phyloP scores from a whole-genome alignment of 148 eudicot species.

The Linanthus parryae region DNA sequence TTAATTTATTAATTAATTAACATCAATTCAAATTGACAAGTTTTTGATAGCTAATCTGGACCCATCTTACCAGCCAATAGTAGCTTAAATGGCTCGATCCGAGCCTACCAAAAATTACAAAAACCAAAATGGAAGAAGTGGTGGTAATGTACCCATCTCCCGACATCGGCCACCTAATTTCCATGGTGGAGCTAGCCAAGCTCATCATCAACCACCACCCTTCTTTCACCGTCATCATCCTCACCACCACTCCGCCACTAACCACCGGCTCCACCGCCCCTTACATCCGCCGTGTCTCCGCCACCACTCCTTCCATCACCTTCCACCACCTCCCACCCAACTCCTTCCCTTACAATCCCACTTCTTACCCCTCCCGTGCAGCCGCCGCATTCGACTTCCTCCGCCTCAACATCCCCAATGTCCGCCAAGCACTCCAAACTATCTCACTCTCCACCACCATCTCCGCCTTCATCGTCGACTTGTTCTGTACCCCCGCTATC shows the following conservation, averaged over 20 bases:
- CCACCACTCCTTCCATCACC: slow-evolving; percentile 23
- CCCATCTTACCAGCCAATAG: too few species aligned
- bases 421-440: slow-evolving; percentile 8
- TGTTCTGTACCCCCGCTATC: slow-evolving; percentile 23
- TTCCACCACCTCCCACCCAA: slow-evolving; percentile 25
- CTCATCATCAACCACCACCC: slow-evolving; percentile 21
- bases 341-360: slow-evolving; percentile 6
- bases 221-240: slow-evolving; percentile 16
- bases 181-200: slow-evolving; percentile 29
- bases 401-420: slow-evolving; percentile 12
- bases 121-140: background rate
- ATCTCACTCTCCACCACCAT: slow-evolving; percentile 11
- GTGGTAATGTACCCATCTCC: slow-evolving; percentile 21
- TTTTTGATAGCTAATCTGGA: too few species aligned
- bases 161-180: slow-evolving; percentile 20
- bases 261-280: slow-evolving; percentile 16
- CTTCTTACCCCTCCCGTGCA: background rate
- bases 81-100: background rate
- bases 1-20: too few species aligned
- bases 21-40: too few species aligned
- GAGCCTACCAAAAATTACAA: background rate
- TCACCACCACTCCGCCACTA: slow-evolving; percentile 10
- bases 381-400: slow-evolving; percentile 15
- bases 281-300: slow-evolving; percentile 15
- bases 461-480: slow-evolving; percentile 14